Percentiles rank a stretch among this genome's conserved stretches.
Evolutionary conservation across 768 basidiomycete genomes (phyloP).

Genomic region (Mycena floridula): DNA sequence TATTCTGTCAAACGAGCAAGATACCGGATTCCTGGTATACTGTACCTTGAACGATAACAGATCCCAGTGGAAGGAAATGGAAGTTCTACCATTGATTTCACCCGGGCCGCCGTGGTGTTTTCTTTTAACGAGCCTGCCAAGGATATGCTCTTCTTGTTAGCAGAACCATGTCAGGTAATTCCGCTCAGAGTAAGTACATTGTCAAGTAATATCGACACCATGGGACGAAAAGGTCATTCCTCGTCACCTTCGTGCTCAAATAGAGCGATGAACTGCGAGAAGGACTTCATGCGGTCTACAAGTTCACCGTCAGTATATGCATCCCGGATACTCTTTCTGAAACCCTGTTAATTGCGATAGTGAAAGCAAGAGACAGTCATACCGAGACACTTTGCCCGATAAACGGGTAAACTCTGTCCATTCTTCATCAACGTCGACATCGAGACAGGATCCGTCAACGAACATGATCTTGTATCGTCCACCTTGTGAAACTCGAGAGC

Average conservation of each 20-base stretch:
- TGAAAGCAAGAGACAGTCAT: conserved; percentile 6
- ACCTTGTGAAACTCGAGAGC: conserved; percentile 31
- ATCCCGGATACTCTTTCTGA: conserved; percentile 28
- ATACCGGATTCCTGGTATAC: too few relatives aligned
- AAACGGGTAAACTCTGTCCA: conserved; percentile 27
- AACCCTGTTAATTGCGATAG: not conserved
- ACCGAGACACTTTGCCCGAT: conserved; percentile 23
- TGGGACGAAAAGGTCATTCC: too few relatives aligned
- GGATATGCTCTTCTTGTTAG: too few relatives aligned
- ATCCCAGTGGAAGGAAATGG: too few relatives aligned
- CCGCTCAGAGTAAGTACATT: too few relatives aligned
- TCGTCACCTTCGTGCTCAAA: conserved; percentile 23
- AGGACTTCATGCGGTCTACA: conserved; percentile 34
- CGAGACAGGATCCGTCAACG: conserved; percentile 30
- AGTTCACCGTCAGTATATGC: conserved; percentile 24
- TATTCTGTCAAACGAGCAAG: too few relatives aligned
- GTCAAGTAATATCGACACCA: too few relatives aligned
- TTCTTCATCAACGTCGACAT: conserved; percentile 38
- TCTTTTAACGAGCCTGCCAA: too few relatives aligned
- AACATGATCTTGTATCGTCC: conserved; percentile 39
- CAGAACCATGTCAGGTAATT: too few relatives aligned
- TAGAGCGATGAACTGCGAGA: conserved; percentile 34
- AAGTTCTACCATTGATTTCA: too few relatives aligned
- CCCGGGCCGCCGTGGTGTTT: too few relatives aligned
- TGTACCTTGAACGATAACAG: too few relatives aligned